phyloP scores from a whole-genome alignment of 352 stramenopile species.

The Globisporangium nagaii region DNA sequence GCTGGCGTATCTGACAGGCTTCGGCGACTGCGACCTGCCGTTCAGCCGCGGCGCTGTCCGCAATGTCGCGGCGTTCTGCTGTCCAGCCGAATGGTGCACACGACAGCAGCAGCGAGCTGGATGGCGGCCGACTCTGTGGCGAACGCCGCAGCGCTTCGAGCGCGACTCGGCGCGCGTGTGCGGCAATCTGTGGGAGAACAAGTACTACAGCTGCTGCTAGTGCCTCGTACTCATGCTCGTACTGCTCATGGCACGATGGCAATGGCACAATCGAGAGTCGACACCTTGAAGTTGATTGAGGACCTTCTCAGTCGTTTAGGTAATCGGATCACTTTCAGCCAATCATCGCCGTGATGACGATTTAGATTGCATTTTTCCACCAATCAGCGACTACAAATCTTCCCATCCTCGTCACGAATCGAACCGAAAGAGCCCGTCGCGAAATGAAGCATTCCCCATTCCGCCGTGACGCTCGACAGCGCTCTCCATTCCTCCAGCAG shows the following conservation, averaged over 20 bases:
- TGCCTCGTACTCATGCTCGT: no score
- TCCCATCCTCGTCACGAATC: not conserved
- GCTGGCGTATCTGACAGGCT: constrained; percentile 59
- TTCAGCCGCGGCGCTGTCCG: constrained; percentile 39
- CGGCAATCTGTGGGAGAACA: constrained; percentile 58
- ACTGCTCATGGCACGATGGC: not conserved
- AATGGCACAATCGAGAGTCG: no score
- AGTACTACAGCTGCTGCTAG: constrained; percentile 62
- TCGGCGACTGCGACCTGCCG: constrained; percentile 61
- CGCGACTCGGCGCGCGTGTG: constrained; percentile 39
- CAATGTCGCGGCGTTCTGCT: constrained; percentile 48
- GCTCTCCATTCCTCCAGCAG: not conserved
- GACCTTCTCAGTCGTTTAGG: not conserved
- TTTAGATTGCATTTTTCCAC: not conserved
- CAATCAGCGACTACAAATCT: not conserved
- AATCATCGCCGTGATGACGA: constrained; percentile 16
- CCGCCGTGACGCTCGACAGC: not conserved
- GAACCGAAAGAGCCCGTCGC: not conserved
- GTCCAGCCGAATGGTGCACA: not conserved
- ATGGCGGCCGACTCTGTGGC: constrained; percentile 24
- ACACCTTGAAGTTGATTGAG: not conserved
- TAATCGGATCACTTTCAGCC: constrained; percentile 21
- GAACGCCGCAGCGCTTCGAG: constrained; percentile 25
- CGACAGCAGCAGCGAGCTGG: not conserved
- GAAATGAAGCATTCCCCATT: constrained; percentile 7